phyloP scores from a whole-genome alignment of 257 asterid species.

The Plantago elongata region DNA sequence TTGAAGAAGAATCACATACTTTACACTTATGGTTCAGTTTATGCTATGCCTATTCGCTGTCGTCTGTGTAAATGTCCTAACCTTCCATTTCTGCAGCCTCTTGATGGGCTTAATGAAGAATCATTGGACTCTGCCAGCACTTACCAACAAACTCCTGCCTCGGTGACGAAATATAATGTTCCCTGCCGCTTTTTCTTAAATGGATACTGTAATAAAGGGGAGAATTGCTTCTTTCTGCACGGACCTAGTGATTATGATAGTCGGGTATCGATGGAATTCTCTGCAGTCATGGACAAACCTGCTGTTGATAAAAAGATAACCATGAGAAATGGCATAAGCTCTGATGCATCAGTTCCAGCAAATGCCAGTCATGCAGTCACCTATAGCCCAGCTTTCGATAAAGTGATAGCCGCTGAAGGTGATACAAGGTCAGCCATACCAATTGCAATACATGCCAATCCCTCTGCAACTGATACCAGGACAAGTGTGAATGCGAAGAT shows the following conservation, averaged over 20 bases:
- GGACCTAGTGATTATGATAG: conserved; percentile 24
- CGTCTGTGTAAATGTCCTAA: background rate
- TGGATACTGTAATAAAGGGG: conserved; percentile 47
- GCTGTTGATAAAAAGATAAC: conserved; percentile 13
- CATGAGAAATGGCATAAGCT: background rate
- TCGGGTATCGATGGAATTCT: conserved; percentile 21
- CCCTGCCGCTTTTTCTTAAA: conserved; percentile 49
- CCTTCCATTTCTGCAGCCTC: conserved; percentile 5
- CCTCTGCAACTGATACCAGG: background rate
- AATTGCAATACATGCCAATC: background rate
- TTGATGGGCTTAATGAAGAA: conserved; percentile 5
- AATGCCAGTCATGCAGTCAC: background rate
- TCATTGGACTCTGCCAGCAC: background rate
- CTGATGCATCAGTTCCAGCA: background rate
- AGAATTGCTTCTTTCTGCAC: conserved; percentile 49
- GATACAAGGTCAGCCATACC: background rate
- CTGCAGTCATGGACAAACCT: background rate
- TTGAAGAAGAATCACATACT: too few relatives aligned
- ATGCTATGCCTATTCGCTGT: too few relatives aligned
- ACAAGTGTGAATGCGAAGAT: background rate
- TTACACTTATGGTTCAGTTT: too few relatives aligned
- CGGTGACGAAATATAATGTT: conserved; percentile 13
- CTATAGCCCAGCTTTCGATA: background rate
- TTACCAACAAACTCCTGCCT: background rate
- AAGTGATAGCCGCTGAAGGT: background rate